These are phyloP conservation scores for Vitis hybrid DNA, from an alignment of 177 flowering plant genomes.

Conservation along the genomic window DNA sequence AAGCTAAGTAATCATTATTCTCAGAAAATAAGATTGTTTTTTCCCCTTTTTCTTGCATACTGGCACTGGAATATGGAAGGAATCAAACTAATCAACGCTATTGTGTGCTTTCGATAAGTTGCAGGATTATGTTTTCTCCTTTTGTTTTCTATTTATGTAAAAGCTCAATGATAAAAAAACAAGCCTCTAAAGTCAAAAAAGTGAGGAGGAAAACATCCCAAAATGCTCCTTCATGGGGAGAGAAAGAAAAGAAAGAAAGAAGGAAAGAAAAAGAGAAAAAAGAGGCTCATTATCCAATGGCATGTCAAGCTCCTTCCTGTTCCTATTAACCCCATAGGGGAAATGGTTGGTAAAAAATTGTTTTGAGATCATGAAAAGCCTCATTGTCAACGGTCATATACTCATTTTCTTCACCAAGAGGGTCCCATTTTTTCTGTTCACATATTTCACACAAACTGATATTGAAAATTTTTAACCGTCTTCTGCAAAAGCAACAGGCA, in stretches of 20 bases:
- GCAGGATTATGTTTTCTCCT: conserved; percentile 11
- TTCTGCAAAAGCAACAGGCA: too few species aligned
- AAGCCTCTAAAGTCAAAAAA: conserved; percentile 28
- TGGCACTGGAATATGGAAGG: conserved; percentile 2
- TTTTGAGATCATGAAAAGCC: conserved; percentile 4
- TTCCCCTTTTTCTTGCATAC: neutral
- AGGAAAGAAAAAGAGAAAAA: conserved; percentile 5
- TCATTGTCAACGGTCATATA: conserved; percentile 18
- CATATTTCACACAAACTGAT: too few species aligned
- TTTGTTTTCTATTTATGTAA: conserved; percentile 8
- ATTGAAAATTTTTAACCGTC: too few species aligned
- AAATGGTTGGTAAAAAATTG: conserved; percentile 7
- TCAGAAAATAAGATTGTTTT: neutral
- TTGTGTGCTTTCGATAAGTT: conserved; percentile 1
- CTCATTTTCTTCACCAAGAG: neutral
- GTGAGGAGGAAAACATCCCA: conserved; percentile 24
- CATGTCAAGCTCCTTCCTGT: conserved; percentile 7
- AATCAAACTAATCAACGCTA: conserved; percentile 6
- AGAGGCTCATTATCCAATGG: conserved; percentile 27
- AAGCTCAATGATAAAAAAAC: conserved; percentile 23
- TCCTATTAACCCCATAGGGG: neutral
- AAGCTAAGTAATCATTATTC: conserved; percentile 18
- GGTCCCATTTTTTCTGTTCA: neutral
- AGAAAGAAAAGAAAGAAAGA: neutral
- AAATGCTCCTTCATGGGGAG: conserved; percentile 17